Base-by-base conservation (phyloP, 495 filamentous ascomycete genomes). In the Talaromyces thailandensis region DNA sequence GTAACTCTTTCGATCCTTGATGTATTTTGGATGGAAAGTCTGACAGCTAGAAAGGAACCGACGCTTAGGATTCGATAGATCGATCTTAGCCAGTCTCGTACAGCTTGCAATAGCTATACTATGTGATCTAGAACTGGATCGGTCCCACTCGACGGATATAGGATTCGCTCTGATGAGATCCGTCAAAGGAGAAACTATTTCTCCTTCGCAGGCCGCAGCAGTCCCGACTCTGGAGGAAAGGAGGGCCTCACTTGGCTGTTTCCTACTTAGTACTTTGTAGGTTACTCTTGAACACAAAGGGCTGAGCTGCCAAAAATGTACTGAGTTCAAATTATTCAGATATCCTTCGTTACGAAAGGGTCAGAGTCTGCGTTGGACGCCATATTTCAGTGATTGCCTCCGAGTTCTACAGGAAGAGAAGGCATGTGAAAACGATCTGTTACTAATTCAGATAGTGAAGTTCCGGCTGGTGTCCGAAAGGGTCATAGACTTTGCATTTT, bases 121-220 rank as follows among this genome's bases (percentile, higher is more conserved):
- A 0, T 78, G 71, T 24, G 83, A 86, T 48, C 73, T 85, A 25
- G 77, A 80, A n/a, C 75, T 88, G 21, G 81, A 85, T 64, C 79
- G 79, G 62, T 65, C 71, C 16, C 63, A 75, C 1, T 50, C 67
- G 16, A 72, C 75, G 35, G 66, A 61, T 67, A 63, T 16, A 0
- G 52, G 52, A 6, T 56, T 56, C 16, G 24, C 24, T 14, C 9
- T 56, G 29, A 56, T 26, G 23, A 29, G 24, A 14, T 56, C 52
- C 52, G 16, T 56, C 52, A 56, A 56, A 29, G 52, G 52, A 14
- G 26, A 26, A 31, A 26, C 2, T 26, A 7, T 26, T 14, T n/a
- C 16, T 31, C 23, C 52, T 28, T 29, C 52, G 4, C 23, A 29
- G 16, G 6, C 52, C 7, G 18, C 16, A 6, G 16, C 11, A 51